These are phyloP conservation scores for Polyporus tsugae DNA, from an alignment of 1,284 basidiomycete genomes.

Conservation along the genomic window DNA sequence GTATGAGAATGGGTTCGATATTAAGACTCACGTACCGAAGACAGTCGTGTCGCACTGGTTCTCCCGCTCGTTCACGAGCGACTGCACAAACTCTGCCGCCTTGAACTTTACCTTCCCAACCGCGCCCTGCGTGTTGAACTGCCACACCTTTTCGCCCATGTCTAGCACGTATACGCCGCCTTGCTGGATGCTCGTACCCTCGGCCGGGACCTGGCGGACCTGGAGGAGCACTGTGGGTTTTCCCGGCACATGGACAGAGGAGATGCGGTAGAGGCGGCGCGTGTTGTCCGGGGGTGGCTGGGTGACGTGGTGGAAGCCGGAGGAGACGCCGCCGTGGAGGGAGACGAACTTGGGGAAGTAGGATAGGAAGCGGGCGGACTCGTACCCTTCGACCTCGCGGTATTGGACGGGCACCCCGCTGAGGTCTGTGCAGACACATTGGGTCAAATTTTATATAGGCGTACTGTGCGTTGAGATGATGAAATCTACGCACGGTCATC, in stretches of 20 bases:
- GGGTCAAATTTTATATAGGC: neutral
- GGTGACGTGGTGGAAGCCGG: conserved; percentile 68
- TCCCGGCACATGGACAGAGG: conserved; percentile 26
- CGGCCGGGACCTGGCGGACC: conserved; percentile 56
- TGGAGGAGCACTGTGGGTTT: conserved; percentile 45
- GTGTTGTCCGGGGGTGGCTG: conserved; percentile 52
- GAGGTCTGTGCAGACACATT: conserved; percentile 48
- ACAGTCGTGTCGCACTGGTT: conserved; percentile 55
- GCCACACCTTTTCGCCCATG: conserved; percentile 57
- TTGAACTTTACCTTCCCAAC: conserved; percentile 64
- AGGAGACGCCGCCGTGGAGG: conserved; percentile 63
- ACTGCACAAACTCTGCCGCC: conserved; percentile 64
- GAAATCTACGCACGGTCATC: conserved; percentile 62
- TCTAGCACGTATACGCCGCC: conserved; percentile 69
- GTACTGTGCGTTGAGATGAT: neutral
- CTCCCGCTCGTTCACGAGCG: conserved; percentile 52
- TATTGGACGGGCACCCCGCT: conserved; percentile 64
- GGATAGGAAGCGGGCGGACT: conserved; percentile 64
- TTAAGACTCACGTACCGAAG: conserved; percentile 49
- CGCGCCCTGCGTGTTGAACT: conserved; percentile 62
- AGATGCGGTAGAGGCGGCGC: conserved; percentile 58
- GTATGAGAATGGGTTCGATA: no score
- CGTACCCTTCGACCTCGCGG: conserved; percentile 66
- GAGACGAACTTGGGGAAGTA: conserved; percentile 64
- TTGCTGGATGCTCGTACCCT: conserved; percentile 54